Evolutionary conservation across 139 green algal genomes (phyloP).

Genomic region (Microglena sp.): DNA sequence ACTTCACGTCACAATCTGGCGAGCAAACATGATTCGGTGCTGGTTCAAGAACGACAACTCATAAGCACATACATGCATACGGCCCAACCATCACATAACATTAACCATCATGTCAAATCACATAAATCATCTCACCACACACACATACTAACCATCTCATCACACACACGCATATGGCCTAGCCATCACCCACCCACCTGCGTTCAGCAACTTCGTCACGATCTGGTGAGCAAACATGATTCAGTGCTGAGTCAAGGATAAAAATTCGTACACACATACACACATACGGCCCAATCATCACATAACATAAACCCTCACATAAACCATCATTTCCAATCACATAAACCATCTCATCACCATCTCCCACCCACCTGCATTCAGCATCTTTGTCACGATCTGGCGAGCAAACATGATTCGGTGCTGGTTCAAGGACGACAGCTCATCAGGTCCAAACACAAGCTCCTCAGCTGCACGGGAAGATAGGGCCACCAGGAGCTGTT

Average conservation of each 20-base stretch:
- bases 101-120: too few relatives aligned
- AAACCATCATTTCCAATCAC: background rate
- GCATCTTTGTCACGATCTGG: constrained; percentile 46
- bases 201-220: constrained; percentile 41
- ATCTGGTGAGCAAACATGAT: constrained; percentile 42
- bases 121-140: background rate
- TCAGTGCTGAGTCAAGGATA: constrained; percentile 33
- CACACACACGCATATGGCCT: too few relatives aligned
- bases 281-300: too few relatives aligned
- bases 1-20: too few relatives aligned
- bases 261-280: too few relatives aligned
- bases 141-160: background rate
- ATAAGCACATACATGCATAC: too few relatives aligned
- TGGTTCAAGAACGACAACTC: constrained; percentile 37
- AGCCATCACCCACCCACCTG: constrained; percentile 14
- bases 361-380: constrained; percentile 28
- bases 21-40: constrained; percentile 31
- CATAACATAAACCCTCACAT: background rate
- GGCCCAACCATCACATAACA: too few relatives aligned
- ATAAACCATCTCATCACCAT: background rate
- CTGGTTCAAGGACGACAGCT: constrained; percentile 37
- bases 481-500: constrained; percentile 53
- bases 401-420: constrained; percentile 30
- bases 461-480: constrained; percentile 48
- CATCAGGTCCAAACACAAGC: constrained; percentile 34